A percentile compares a stretch with the other conserved stretches of the same genome.
These are phyloP conservation scores for Penicillium freii DNA, from an alignment of 2,329 filamentous ascomycete genomes.

Conservation along the genomic window DNA sequence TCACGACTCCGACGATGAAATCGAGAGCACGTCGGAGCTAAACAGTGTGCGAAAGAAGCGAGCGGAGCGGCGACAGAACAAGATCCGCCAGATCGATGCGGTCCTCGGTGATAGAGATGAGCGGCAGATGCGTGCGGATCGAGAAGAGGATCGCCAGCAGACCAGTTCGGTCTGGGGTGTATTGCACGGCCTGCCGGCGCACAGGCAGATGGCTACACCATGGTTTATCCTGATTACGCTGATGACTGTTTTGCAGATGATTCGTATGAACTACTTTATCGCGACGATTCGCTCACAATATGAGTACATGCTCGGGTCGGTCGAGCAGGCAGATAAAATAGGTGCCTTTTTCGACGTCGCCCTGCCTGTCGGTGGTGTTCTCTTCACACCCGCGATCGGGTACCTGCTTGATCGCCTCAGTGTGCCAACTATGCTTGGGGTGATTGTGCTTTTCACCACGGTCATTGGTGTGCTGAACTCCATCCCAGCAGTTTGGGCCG, in stretches of 20 bases:
- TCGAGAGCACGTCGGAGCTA: constrained; percentile 51
- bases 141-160: constrained; percentile 67
- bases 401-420: constrained; percentile 72
- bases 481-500: constrained; percentile 62
- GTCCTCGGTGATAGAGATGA: constrained; percentile 67
- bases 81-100: constrained; percentile 66
- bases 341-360: constrained; percentile 84
- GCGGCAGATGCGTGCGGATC: constrained; percentile 55
- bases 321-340: constrained; percentile 61
- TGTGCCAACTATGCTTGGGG: constrained; percentile 66
- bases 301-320: constrained; percentile 66
- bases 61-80: constrained; percentile 58
- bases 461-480: constrained; percentile 73
- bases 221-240: constrained; percentile 85
- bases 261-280: constrained; percentile 88
- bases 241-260: constrained; percentile 76
- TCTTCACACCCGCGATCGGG: constrained; percentile 83
- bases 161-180: constrained; percentile 80
- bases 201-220: constrained; percentile 69
- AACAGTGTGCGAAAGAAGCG: constrained; percentile 52
- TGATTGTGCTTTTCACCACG: constrained; percentile 70
- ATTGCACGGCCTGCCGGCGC: constrained; percentile 68
- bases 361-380: constrained; percentile 74
- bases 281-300: constrained; percentile 84
- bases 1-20: constrained; percentile 52